phyloP scores from a whole-genome alignment of 345 rosid species.

The Excoecaria cochinchinensis region DNA sequence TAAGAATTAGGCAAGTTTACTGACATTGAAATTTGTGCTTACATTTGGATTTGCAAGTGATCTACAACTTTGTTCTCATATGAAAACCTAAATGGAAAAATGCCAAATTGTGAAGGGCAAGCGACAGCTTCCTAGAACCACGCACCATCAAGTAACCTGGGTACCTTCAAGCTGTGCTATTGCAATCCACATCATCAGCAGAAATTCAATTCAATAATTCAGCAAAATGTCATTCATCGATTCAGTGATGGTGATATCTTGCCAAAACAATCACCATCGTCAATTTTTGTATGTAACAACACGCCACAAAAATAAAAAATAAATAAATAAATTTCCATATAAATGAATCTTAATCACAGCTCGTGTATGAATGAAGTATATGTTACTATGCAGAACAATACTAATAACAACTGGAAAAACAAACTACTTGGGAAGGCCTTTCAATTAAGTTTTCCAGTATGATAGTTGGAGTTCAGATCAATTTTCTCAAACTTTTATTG shows the following conservation, averaged over 20 bases:
- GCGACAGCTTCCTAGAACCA: slow-evolving; percentile 12
- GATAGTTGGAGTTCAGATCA: too few relatives aligned
- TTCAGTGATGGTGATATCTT: background rate
- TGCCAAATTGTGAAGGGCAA: background rate
- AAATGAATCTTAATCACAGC: background rate
- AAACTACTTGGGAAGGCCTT: too few relatives aligned
- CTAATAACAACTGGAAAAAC: too few relatives aligned
- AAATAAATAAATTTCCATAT: background rate
- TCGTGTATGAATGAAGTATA: background rate
- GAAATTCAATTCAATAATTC: background rate
- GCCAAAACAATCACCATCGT: background rate
- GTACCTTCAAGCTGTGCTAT: background rate
- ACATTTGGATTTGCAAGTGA: background rate
- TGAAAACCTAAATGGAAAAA: background rate
- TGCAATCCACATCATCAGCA: slow-evolving; percentile 5
- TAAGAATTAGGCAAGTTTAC: background rate
- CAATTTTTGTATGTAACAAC: background rate
- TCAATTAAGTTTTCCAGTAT: too few relatives aligned
- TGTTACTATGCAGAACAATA: too few relatives aligned
- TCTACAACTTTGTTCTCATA: slow-evolving; percentile 1
- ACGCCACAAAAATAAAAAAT: background rate
- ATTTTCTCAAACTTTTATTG: too few relatives aligned
- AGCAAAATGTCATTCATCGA: background rate
- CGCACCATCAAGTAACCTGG: slow-evolving; percentile 6
- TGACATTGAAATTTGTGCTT: background rate